Evolutionary conservation across 2,329 filamentous ascomycete genomes (phyloP), one percentile per base, ranked within the genome.

Genomic region (Dichotomopilus funicola): DNA sequence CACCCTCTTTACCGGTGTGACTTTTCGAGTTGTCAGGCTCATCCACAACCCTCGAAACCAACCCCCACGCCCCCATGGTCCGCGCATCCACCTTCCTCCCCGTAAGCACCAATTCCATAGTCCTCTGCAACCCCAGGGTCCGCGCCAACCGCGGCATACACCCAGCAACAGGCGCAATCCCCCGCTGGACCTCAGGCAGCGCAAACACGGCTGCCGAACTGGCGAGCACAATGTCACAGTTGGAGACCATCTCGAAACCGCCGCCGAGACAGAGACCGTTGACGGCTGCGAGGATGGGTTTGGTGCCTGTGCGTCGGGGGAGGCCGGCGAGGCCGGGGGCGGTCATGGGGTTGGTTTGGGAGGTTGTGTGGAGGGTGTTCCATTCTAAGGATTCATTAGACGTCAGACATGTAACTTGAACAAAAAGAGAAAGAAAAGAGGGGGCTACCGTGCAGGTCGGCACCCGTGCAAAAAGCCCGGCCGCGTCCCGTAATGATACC

Each of bases 271-370:
- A 87, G 38, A 86, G 73, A 12, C 87, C 87, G 65, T 89, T 87
- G n/a, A 90, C 84, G 1, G 87, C 87, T 2, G 82, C 85, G 49
- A 91, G 80, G 58, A 91, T 76, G n/a, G 87, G 87, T 65, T 91
- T 91, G 69, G 80, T 81, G 44, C 86, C 86, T 12, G 69, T 68
- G n/a, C 86, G 75, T 45, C 85, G 80, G 37, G 80, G 81, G 35
- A 89, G 72, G 0, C 78, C 85, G 19, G 79, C 84, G 55, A 87
- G 84, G 1, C 84, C 85, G 3, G 73, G 72, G 0, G 73, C 66
- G 0, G 74, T 68, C 66, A 71, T 71, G 45, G 64, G 61, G 47
- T 61, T 61, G 57, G 66, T 61, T 35, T 60, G 59, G 13, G 63
- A 61, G 13, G 61, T 57, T 35, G 65, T 63, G 61, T 79, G 77